Evolutionary conservation across 257 asterid species (phyloP), one percentile per base, ranked within the genome.

Genomic region (Lantana camara): DNA sequence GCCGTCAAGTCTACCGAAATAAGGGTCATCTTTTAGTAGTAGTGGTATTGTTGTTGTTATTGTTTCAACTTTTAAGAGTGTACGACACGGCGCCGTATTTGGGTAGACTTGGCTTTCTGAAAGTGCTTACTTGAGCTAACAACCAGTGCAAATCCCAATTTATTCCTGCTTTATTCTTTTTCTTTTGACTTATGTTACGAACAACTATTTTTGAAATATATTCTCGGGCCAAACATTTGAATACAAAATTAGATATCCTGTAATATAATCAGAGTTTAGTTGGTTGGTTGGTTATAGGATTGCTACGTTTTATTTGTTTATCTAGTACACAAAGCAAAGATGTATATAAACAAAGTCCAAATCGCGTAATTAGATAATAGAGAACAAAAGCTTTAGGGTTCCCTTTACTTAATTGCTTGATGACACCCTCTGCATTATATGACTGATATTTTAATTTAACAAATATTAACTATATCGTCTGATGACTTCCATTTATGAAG

Each of bases 1-100:
- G 73, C 70, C 79, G 79, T 75, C 75, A 75, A 83, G 85, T 82
- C 88, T 73, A 72, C 79, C 87, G 32, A 80, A 76, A 76, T 80
- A 74, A 74, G 77, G 76, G 73, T 62, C 73, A 17, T 40, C 14
- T 48, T n/a, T 23, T 37, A 2, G 4, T 35, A 35, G 11, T 35
- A 5, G 40, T 35, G 51, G 49, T 46, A 51, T 11, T 23, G 15
- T 14, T 27, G 44, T 55, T 55, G 37, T 57, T 55, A 17, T 29
- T 12, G 49, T 37, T 29, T 30, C 7, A 30, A 16, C 4, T 44
- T 46, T 29, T 24, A 17, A 45, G 44, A 35, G 63, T 60, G 67
- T 44, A 77, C 58, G 70, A 13, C 9, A 74, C 80, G 85, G 64
- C 80, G 70, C 76, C 84, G 83, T 81, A 85, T 77, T 81, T 74